phyloP scores from a whole-genome alignment of 2,329 filamentous ascomycete species.

The Fusarium verticillioides region DNA sequence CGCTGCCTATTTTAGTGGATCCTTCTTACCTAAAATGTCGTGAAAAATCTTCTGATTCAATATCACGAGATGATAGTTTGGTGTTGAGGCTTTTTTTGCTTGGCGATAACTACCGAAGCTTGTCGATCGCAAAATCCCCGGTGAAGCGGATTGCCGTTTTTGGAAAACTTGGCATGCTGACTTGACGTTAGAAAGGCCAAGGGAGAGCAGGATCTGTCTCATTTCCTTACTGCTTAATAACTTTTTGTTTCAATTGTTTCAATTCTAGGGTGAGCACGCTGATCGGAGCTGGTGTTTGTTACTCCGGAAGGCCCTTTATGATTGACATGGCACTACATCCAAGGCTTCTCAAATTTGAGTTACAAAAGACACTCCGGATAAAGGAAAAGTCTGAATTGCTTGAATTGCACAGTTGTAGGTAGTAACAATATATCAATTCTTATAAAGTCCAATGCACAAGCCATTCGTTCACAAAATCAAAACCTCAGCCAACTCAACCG shows the following conservation, averaged over 20 bases:
- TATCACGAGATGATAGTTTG: background rate
- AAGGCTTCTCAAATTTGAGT: too few species aligned
- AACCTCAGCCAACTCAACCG: too few species aligned
- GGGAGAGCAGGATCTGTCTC: background rate
- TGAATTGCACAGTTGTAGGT: too few species aligned
- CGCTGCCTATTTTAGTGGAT: conserved; percentile 19
- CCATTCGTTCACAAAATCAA: too few species aligned
- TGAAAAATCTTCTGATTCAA: conserved; percentile 2
- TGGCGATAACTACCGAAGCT: background rate
- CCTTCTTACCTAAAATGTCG: background rate
- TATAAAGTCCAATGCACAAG: rapidly evolving
- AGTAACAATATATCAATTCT: too few species aligned
- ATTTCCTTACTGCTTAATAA: background rate
- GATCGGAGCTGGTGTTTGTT: background rate
- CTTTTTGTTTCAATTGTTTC: background rate
- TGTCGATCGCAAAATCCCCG: background rate
- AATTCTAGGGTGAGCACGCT: background rate
- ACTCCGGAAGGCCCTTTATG: background rate
- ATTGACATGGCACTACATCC: too few species aligned
- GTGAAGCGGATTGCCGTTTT: background rate
- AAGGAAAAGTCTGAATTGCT: rapidly evolving
- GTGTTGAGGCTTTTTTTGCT: conserved; percentile 13
- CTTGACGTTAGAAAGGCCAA: background rate
- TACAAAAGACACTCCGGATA: too few species aligned
- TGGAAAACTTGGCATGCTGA: background rate